phyloP scores from a whole-genome alignment of 2,329 filamentous ascomycete species.

The Penicillium sp. region DNA sequence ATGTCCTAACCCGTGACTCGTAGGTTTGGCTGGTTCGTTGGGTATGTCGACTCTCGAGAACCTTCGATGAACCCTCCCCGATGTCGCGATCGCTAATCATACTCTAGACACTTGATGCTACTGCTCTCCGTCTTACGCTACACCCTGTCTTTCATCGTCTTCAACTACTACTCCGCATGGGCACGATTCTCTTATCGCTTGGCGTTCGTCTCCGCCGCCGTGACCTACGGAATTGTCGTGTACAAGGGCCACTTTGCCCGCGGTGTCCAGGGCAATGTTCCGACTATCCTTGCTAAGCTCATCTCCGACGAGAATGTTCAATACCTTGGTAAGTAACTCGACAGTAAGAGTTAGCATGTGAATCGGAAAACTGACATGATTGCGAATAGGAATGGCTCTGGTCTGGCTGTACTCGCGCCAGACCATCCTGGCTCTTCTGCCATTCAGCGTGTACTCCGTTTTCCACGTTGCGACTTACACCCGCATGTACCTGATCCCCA shows the following conservation, averaged over 20 bases:
- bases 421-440: slow-evolving; percentile 82
- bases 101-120: slow-evolving; percentile 71
- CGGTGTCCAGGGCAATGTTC: slow-evolving; percentile 62
- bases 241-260: slow-evolving; percentile 94
- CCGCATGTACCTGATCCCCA: slow-evolving; percentile 86
- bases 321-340: slow-evolving; percentile 69
- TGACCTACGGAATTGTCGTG: slow-evolving; percentile 95
- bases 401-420: slow-evolving; percentile 92
- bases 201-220: slow-evolving; percentile 81
- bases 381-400: slow-evolving; percentile 70
- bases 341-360: slow-evolving; percentile 2
- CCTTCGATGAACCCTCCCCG: neutral
- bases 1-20: slow-evolving; percentile 30
- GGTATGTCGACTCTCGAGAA: slow-evolving; percentile 51
- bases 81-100: slow-evolving; percentile 20
- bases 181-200: slow-evolving; percentile 82
- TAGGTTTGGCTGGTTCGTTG: slow-evolving; percentile 67
- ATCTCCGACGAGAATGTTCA: slow-evolving; percentile 92
- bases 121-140: slow-evolving; percentile 81
- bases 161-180: slow-evolving; percentile 76
- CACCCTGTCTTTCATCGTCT: slow-evolving; percentile 74
- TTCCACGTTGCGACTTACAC: slow-evolving; percentile 98
- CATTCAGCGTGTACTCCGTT: slow-evolving; percentile 93
- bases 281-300: slow-evolving; percentile 60
- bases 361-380: slow-evolving; percentile 5